phyloP scores from a whole-genome alignment of 2,329 filamentous ascomycete species.

The Akanthomyces dipterigenus region DNA sequence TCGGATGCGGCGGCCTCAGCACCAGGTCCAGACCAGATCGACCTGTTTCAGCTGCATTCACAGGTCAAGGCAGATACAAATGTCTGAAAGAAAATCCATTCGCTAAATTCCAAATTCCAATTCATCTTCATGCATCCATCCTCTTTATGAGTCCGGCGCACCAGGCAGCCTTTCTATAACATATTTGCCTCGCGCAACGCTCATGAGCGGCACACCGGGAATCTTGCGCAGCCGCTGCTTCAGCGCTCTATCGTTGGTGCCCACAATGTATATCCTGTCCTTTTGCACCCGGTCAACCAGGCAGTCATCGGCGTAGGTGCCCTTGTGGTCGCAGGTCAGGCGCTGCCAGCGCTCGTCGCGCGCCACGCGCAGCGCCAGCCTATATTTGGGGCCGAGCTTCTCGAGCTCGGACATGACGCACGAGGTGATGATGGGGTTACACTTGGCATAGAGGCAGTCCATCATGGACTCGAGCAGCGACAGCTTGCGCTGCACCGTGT shows the following conservation, averaged over 20 bases:
- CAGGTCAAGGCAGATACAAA: not conserved
- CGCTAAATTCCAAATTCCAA: slow-evolving; percentile 8
- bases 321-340: slow-evolving; percentile 84
- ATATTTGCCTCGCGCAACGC: slow-evolving; percentile 83
- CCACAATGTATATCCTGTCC: slow-evolving; percentile 71
- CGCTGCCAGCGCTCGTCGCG: slow-evolving; percentile 84
- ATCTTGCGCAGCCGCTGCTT: slow-evolving; percentile 77
- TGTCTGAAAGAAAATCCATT: not conserved
- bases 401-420: slow-evolving; percentile 79
- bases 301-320: slow-evolving; percentile 76
- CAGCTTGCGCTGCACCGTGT: slow-evolving; percentile 86
- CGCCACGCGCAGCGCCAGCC: slow-evolving; percentile 78
- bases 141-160: slow-evolving; percentile 53
- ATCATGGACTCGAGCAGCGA: slow-evolving; percentile 84
- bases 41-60: not conserved
- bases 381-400: slow-evolving; percentile 82
- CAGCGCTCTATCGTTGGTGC: slow-evolving; percentile 70
- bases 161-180: slow-evolving; percentile 87
- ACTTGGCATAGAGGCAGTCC: slow-evolving; percentile 90
- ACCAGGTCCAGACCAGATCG: not conserved
- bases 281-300: slow-evolving; percentile 69
- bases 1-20: not conserved
- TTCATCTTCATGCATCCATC: not conserved
- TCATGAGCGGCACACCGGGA: slow-evolving; percentile 63
- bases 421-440: slow-evolving; percentile 75